These are phyloP conservation scores for Lasiosphaeria ovina DNA, from an alignment of 495 filamentous ascomycete species.

Conservation along the genomic window DNA sequence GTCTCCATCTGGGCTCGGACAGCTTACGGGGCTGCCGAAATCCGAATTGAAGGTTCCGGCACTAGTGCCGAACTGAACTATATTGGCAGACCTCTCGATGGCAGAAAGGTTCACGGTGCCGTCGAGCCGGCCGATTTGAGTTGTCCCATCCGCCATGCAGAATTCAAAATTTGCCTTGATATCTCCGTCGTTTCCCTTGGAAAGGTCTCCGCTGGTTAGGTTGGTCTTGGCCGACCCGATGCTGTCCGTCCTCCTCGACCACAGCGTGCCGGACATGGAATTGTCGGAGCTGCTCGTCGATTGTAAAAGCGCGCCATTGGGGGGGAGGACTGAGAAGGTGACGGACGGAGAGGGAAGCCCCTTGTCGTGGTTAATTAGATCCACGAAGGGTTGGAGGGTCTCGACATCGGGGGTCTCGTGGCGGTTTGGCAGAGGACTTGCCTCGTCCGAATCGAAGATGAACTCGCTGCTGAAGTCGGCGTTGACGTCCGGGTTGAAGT, in stretches of 20 bases:
- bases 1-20: not conserved
- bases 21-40: not conserved
- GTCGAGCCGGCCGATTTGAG: not conserved
- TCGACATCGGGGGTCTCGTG: slow-evolving; percentile 14
- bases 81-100: not conserved
- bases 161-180: slow-evolving; percentile 15
- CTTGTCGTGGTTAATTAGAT: slow-evolving; percentile 2
- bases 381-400: slow-evolving; percentile 10
- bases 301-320: slow-evolving; percentile 7
- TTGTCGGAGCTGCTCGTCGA: slow-evolving; percentile 33
- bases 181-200: slow-evolving; percentile 13
- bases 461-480: slow-evolving; percentile 29
- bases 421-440: slow-evolving; percentile 21
- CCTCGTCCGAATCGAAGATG: slow-evolving; percentile 41
- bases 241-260: slow-evolving; percentile 18
- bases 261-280: slow-evolving; percentile 38
- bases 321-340: slow-evolving; percentile 15
- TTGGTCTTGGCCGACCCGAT: slow-evolving; percentile 19
- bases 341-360: slow-evolving; percentile 21
- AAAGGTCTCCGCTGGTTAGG: slow-evolving; percentile 15
- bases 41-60: not conserved
- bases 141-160: not conserved
- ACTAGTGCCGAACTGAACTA: not conserved
- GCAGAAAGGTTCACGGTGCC: slow-evolving; percentile 3
- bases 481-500: slow-evolving; percentile 7